These are phyloP conservation scores for Mycocalia duriaeana DNA, from an alignment of 1,284 basidiomycete genomes.

Conservation along the genomic window DNA sequence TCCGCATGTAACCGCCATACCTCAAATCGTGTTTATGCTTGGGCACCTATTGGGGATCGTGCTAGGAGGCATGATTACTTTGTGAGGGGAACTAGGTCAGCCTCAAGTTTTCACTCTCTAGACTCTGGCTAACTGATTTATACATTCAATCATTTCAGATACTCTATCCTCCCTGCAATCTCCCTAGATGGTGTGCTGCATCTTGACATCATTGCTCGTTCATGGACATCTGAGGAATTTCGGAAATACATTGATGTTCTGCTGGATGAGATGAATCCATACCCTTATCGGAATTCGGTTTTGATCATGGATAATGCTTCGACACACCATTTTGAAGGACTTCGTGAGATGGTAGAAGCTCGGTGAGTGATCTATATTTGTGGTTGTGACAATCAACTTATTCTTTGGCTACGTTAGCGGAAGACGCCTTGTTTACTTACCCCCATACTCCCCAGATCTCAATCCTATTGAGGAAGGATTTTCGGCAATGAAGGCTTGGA, in stretches of 20 bases:
- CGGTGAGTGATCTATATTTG: neutral
- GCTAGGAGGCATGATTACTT: neutral
- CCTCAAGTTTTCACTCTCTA: too few relatives aligned
- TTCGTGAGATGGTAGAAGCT: neutral
- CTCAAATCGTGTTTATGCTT: neutral
- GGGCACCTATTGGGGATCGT: neutral
- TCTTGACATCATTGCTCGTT: conserved; percentile 22
- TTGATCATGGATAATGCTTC: conserved; percentile 34
- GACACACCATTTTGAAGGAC: too few relatives aligned
- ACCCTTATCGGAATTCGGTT: conserved; percentile 27
- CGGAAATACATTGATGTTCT: conserved; percentile 22
- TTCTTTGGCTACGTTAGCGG: too few relatives aligned
- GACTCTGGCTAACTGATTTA: too few relatives aligned
- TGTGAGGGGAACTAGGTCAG: neutral
- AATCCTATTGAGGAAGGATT: conserved; percentile 18
- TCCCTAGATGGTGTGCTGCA: conserved; percentile 24
- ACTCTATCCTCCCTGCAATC: conserved; percentile 24
- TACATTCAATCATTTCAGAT: too few relatives aligned
- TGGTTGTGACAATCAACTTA: too few relatives aligned
- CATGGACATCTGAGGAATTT: conserved; percentile 20
- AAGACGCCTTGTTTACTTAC: conserved; percentile 16
- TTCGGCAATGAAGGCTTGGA: conserved; percentile 6
- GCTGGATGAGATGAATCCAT: conserved; percentile 30
- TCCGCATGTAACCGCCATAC: conserved; percentile 1
- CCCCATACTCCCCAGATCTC: conserved; percentile 22